Percentiles rank a stretch among this genome's conserved stretches.
phyloP scores from a whole-genome alignment of 176 grass and related monocot species.

The Rhipidocladum racemiflorum region DNA sequence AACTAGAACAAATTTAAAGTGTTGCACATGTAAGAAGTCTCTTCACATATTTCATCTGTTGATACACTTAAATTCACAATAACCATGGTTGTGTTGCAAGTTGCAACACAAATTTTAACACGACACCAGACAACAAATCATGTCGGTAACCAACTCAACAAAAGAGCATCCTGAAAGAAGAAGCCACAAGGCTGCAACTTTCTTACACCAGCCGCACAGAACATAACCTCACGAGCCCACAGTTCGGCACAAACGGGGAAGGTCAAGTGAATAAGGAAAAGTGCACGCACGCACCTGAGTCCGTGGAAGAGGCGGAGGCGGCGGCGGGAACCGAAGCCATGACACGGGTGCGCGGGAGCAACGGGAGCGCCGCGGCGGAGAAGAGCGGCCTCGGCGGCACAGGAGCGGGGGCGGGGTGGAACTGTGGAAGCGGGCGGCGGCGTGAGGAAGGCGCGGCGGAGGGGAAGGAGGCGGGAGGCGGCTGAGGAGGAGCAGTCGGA shows the following conservation, averaged over 20 bases:
- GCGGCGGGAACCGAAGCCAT: conserved; percentile 7
- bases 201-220: background rate
- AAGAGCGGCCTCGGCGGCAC: background rate
- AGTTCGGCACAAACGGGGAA: no score
- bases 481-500: conserved; percentile 50
- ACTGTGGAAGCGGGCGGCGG: conserved; percentile 35
- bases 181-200: background rate
- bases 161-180: background rate
- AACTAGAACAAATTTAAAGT: background rate
- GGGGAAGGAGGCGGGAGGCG: conserved; percentile 37
- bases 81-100: background rate
- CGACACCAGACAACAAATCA: background rate
- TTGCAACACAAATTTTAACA: background rate
- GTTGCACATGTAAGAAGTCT: background rate
- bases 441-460: conserved; percentile 29
- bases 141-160: background rate
- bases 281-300: conserved; percentile 13
- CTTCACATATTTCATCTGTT: background rate
- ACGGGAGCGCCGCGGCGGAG: no score
- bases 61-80: conserved; percentile 4
- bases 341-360: background rate
- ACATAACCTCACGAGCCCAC: no score
- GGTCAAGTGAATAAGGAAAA: background rate
- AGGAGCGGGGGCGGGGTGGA: conserved; percentile 17
- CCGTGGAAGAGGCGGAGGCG: conserved; percentile 16